Conservation (phyloP, 2,329 filamentous ascomycete species). For the Exophiala sp. region DNA sequence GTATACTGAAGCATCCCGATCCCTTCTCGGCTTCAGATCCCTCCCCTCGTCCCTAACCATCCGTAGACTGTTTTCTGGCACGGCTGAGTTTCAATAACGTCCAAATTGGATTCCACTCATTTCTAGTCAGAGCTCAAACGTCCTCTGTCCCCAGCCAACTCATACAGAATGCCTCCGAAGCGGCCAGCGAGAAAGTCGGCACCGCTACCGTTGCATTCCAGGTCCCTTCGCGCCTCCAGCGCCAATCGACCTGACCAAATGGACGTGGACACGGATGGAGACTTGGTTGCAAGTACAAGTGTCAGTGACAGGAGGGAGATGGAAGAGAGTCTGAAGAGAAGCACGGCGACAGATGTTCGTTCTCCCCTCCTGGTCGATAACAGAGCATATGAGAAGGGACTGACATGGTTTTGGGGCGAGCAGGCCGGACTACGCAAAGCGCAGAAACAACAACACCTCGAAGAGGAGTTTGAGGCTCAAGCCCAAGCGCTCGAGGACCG, state of each 20-base stretch:
- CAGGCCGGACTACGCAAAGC: constrained; percentile 17
- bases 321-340: constrained; percentile 12
- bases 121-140: too few species aligned
- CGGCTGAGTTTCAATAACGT: neutral
- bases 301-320: neutral
- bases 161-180: neutral
- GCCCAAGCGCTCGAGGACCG: constrained; percentile 3
- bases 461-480: constrained; percentile 14
- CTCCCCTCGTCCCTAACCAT: too few species aligned
- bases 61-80: too few species aligned
- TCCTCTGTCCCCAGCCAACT: neutral
- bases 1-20: too few species aligned
- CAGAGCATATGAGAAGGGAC: neutral
- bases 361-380: neutral
- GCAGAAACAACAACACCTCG: constrained; percentile 18
- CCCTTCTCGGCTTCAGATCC: neutral
- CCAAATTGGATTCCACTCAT: too few species aligned
- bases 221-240: neutral
- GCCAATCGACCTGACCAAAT: too few species aligned
- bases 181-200: neutral
- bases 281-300: neutral
- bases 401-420: neutral
- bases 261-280: neutral
- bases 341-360: constrained; percentile 22
- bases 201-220: neutral